Evolutionary conservation across 176 grass and related monocot species (phyloP).

Genomic region (Miscanthus lutarioriparius): DNA sequence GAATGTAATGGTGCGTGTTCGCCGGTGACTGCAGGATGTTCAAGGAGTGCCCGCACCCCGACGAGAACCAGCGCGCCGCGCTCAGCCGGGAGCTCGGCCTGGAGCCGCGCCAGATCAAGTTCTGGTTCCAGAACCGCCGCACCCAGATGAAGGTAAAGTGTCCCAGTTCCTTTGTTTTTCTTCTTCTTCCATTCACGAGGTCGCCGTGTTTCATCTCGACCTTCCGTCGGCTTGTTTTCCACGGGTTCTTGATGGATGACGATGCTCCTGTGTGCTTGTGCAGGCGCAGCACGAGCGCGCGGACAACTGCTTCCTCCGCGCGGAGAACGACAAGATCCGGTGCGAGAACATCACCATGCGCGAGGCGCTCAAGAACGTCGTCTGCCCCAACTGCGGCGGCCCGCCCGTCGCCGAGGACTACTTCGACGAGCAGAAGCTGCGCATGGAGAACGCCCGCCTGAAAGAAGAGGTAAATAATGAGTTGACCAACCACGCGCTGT

Average conservation of each 20-base stretch:
- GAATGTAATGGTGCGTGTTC: conserved; percentile 11
- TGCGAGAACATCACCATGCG: conserved; percentile 97
- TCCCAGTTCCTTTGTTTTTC: not conserved
- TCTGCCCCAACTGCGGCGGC: conserved; percentile 88
- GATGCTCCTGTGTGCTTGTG: not conserved
- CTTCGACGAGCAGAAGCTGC: conserved; percentile 97
- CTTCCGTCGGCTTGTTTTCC: conserved; percentile 18
- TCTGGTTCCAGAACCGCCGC: conserved; percentile 99
- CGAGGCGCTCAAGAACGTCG: conserved; percentile 82
- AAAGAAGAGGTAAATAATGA: conserved; percentile 70
- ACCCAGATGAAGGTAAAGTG: conserved; percentile 90
- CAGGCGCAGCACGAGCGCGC: conserved; percentile 90
- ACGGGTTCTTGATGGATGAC: not conserved
- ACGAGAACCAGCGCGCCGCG: conserved; percentile 88
- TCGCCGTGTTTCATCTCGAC: not conserved
- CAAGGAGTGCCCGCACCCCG: conserved; percentile 95
- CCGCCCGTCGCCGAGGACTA: conserved; percentile 74
- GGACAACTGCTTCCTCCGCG: conserved; percentile 83
- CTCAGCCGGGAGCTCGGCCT: conserved; percentile 86
- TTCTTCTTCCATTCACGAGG: not conserved
- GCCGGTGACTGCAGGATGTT: conserved; percentile 59
- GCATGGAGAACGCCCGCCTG: conserved; percentile 86
- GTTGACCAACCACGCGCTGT: not conserved
- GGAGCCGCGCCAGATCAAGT: conserved; percentile 97
- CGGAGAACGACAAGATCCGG: conserved; percentile 98